Conservation (phyloP, 331 rosid genomes). For the Rhamnella rubrinervis region DNA sequence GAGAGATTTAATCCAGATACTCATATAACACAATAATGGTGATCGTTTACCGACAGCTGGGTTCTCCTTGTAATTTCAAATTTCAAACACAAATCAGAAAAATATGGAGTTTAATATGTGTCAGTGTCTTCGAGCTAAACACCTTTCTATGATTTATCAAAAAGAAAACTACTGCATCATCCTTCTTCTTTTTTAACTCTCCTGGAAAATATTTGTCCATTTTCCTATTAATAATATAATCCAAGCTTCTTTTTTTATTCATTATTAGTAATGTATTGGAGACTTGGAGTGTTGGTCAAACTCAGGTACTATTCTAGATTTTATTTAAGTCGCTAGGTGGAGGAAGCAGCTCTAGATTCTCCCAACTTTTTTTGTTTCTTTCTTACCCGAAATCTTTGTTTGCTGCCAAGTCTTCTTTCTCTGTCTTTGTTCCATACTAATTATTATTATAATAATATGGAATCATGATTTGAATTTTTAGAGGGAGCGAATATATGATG, state of each 20-base stretch:
- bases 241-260: no score
- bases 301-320: constrained; percentile 17
- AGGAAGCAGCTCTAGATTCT: constrained; percentile 14
- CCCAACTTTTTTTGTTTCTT: constrained; percentile 8
- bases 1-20: no score
- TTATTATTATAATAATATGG: no score
- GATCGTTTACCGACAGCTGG: constrained; percentile 21
- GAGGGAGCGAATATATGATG: constrained; percentile 6
- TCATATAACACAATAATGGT: no score
- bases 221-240: no score
- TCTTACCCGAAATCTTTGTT: constrained; percentile 22
- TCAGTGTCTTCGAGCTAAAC: background rate
- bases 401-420: constrained; percentile 28
- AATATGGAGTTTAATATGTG: constrained; percentile 1
- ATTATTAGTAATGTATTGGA: background rate
- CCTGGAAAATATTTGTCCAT: no score
- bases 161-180: constrained; percentile 1
- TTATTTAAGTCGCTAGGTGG: background rate
- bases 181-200: background rate
- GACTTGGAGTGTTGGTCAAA: constrained; percentile 5
- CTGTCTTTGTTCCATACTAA: constrained; percentile 8
- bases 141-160: background rate
- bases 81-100: constrained; percentile 24
- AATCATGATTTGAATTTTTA: constrained; percentile 18
- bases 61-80: constrained; percentile 26